phyloP scores from a whole-genome alignment of 2,329 filamentous ascomycete species.

The Colletotrichum chlorophyti region DNA sequence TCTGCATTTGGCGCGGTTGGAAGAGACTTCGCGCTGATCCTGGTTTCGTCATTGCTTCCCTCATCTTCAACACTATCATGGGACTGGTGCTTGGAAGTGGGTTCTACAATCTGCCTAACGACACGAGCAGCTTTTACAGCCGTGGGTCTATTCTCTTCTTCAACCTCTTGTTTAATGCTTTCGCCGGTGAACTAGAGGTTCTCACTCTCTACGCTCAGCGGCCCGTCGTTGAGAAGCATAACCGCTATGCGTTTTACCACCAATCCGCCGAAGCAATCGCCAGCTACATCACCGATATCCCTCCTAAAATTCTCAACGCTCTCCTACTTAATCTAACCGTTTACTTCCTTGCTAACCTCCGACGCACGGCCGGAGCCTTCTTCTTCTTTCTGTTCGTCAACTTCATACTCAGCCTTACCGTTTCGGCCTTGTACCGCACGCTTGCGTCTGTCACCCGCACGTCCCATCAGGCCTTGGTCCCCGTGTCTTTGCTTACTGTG shows the following conservation, averaged over 20 bases:
- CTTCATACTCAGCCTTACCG: slow-evolving; percentile 39
- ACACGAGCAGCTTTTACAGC: slow-evolving; percentile 59
- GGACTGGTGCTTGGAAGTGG: slow-evolving; percentile 68
- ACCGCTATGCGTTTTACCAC: slow-evolving; percentile 39
- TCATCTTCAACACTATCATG: slow-evolving; percentile 47
- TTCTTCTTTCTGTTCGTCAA: slow-evolving; percentile 61
- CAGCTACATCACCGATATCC: slow-evolving; percentile 63
- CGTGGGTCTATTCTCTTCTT: slow-evolving; percentile 37
- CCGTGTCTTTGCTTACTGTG: slow-evolving; percentile 57
- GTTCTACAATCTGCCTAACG: slow-evolving; percentile 66
- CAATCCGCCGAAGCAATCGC: slow-evolving; percentile 45
- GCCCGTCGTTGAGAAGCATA: slow-evolving; percentile 35
- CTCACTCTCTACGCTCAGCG: slow-evolving; percentile 33
- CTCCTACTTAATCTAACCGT: slow-evolving; percentile 59
- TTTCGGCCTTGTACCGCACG: slow-evolving; percentile 36
- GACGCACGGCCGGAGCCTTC: slow-evolving; percentile 63
- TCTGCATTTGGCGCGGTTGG: slow-evolving; percentile 66
- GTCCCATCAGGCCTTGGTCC: slow-evolving; percentile 49
- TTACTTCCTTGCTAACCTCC: slow-evolving; percentile 72
- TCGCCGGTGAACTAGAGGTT: slow-evolving; percentile 34
- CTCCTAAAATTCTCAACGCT: slow-evolving; percentile 46
- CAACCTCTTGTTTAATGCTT: slow-evolving; percentile 38
- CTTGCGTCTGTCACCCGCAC: slow-evolving; percentile 35
- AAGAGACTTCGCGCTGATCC: slow-evolving; percentile 71
- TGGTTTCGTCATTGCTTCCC: slow-evolving; percentile 48